phyloP scores from a whole-genome alignment of 176 grass and related monocot species.

The Panicum miliaceum region DNA sequence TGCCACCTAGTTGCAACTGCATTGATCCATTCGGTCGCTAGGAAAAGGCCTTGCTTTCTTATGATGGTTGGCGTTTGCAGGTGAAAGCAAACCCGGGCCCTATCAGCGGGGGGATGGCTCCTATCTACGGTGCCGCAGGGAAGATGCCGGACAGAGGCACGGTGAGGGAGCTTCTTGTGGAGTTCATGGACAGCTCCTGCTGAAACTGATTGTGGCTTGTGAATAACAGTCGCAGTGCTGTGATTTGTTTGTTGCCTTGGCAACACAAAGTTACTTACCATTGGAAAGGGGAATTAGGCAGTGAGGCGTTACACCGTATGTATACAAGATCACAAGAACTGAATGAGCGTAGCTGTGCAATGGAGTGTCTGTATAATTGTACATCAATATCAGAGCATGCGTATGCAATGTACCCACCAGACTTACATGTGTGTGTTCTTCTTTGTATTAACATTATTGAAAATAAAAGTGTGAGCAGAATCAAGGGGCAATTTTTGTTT shows the following conservation, averaged over 20 bases:
- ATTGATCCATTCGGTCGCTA: neutral
- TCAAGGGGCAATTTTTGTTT: no score
- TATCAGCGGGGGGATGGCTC: constrained; percentile 76
- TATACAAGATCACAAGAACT: neutral
- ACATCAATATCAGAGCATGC: constrained; percentile 27
- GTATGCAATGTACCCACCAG: neutral
- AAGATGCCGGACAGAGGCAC: constrained; percentile 99
- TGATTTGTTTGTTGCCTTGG: constrained; percentile 18
- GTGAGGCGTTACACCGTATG: neutral
- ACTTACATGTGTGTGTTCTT: neutral
- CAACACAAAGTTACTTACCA: constrained; percentile 1
- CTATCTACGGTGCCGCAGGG: constrained; percentile 87
- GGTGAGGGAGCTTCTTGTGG: constrained; percentile 83
- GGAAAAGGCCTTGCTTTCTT: neutral
- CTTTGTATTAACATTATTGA: no score
- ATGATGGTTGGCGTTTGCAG: constrained; percentile 30
- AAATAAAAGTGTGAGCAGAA: no score
- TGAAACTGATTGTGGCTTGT: constrained; percentile 40
- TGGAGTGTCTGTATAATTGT: neutral
- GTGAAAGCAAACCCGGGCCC: constrained; percentile 92
- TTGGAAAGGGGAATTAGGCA: neutral
- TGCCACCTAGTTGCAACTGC: neutral
- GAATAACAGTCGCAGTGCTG: neutral
- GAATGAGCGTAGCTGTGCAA: neutral
- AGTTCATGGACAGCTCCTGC: constrained; percentile 96